Evolutionary conservation across 2,329 filamentous ascomycete genomes (phyloP).

Genomic region (Calonectria leucothoes): DNA sequence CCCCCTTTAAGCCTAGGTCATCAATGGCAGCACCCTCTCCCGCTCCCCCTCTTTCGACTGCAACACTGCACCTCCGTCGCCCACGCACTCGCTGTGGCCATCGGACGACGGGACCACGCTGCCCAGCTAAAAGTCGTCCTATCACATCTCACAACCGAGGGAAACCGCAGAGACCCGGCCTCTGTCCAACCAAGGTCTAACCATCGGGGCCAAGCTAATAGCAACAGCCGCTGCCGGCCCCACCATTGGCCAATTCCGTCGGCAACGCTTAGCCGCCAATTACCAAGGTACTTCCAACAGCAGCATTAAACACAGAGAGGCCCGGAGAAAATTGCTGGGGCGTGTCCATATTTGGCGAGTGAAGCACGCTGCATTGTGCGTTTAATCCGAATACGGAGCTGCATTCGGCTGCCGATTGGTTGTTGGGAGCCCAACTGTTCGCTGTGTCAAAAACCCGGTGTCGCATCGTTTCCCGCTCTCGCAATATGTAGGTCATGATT

Average conservation of each 20-base stretch:
- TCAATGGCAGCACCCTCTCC: neutral
- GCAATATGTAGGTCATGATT: neutral
- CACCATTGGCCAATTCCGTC: slow-evolving; percentile 46
- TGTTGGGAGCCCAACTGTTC: slow-evolving; percentile 17
- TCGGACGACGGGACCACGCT: slow-evolving; percentile 25
- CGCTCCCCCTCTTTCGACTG: slow-evolving; percentile 2
- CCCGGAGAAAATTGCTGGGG: slow-evolving; percentile 7
- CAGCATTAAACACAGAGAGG: slow-evolving; percentile 42
- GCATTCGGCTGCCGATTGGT: slow-evolving; percentile 34
- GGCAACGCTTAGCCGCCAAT: slow-evolving; percentile 37
- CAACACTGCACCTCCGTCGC: neutral
- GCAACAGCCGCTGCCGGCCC: slow-evolving; percentile 30
- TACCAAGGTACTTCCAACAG: neutral
- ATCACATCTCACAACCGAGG: slow-evolving; percentile 45
- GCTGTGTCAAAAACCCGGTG: neutral
- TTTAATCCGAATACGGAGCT: slow-evolving; percentile 26
- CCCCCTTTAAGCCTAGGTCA: neutral
- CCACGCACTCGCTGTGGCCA: neutral
- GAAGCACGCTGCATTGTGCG: neutral
- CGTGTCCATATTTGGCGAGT: neutral
- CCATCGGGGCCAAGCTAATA: slow-evolving; percentile 10
- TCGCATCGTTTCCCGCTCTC: slow-evolving; percentile 3
- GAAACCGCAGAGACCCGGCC: slow-evolving; percentile 46
- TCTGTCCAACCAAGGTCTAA: slow-evolving; percentile 30
- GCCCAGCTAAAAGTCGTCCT: neutral